These are phyloP conservation scores for Leucocoprinus leucothites DNA, from an alignment of 768 basidiomycete species.

Conservation along the genomic window DNA sequence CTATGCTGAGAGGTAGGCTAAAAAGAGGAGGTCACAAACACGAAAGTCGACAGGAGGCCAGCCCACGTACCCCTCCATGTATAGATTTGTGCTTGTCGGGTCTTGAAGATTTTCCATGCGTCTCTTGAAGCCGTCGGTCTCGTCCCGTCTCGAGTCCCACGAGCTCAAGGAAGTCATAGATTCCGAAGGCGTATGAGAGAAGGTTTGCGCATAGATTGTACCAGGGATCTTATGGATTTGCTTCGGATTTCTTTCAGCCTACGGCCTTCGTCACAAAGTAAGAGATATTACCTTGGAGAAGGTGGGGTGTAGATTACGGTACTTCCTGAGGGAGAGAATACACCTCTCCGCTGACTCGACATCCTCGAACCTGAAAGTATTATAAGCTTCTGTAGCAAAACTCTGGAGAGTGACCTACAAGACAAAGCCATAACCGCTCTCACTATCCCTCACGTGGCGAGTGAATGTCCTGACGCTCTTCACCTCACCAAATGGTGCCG, in stretches of 20 bases:
- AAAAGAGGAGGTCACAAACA: background rate
- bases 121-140: conserved; percentile 59
- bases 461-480: conserved; percentile 83
- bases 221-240: conserved; percentile 83
- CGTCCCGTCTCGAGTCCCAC: conserved; percentile 21
- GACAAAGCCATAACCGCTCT: conserved; percentile 76
- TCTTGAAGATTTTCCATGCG: conserved; percentile 77
- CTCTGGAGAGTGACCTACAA: conserved; percentile 45
- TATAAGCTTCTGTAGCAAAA: conserved; percentile 1
- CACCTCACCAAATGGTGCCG: conserved; percentile 69
- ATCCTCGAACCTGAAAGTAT: conserved; percentile 52
- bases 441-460: conserved; percentile 71
- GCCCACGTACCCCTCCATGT: conserved; percentile 65
- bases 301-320: conserved; percentile 79
- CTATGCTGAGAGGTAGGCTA: conserved; percentile 70
- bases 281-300: conserved; percentile 67
- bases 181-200: conserved; percentile 18
- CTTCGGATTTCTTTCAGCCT: conserved; percentile 21
- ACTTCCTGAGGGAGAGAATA: conserved; percentile 65
- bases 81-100: conserved; percentile 67
- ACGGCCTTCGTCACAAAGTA: background rate
- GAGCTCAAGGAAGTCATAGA: conserved; percentile 14
- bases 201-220: conserved; percentile 51
- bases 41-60: background rate
- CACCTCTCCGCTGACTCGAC: conserved; percentile 72